Conservation (phyloP, 768 basidiomycete species). For the Mycena kentingensis region DNA sequence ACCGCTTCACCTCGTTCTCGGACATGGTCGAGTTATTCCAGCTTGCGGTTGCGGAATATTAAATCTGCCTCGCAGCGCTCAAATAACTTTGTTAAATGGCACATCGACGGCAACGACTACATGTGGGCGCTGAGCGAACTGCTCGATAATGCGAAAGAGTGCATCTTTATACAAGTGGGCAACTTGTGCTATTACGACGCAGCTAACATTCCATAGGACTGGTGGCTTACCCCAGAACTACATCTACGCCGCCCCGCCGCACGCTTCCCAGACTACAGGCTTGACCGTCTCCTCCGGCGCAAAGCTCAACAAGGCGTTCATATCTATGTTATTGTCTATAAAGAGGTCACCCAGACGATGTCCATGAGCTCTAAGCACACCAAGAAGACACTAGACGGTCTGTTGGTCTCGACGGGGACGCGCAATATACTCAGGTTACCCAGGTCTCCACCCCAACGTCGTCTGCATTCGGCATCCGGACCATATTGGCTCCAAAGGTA, state of each 20-base stretch:
- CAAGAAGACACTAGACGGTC: conserved; percentile 78
- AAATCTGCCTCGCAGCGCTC: conserved; percentile 67
- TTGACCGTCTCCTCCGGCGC: conserved; percentile 80
- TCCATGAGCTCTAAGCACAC: conserved; percentile 84
- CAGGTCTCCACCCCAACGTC: conserved; percentile 89
- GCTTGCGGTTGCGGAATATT: too few species aligned
- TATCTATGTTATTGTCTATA: conserved; percentile 90
- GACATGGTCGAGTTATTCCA: too few species aligned
- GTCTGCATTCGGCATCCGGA: conserved; percentile 89
- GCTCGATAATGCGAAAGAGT: conserved; percentile 78
- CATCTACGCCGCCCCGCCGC: conserved; percentile 93
- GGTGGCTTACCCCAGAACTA: conserved; percentile 95
- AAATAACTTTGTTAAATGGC: conserved; percentile 85
- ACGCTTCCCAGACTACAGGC: conserved; percentile 80
- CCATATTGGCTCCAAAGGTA: conserved; percentile 80
- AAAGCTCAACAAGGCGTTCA: conserved; percentile 94
- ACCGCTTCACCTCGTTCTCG: conserved; percentile 90
- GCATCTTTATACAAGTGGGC: conserved; percentile 72
- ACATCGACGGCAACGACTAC: conserved; percentile 95
- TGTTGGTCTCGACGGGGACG: too few species aligned
- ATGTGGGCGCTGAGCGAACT: conserved; percentile 93
- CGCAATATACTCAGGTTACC: too few species aligned
- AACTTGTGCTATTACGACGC: background rate
- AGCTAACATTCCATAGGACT: conserved; percentile 50
- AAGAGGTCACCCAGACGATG: conserved; percentile 96